Evolutionary conservation across 2,329 filamentous ascomycete species (phyloP).

Genomic region (Stemphylium vesicarium): DNA sequence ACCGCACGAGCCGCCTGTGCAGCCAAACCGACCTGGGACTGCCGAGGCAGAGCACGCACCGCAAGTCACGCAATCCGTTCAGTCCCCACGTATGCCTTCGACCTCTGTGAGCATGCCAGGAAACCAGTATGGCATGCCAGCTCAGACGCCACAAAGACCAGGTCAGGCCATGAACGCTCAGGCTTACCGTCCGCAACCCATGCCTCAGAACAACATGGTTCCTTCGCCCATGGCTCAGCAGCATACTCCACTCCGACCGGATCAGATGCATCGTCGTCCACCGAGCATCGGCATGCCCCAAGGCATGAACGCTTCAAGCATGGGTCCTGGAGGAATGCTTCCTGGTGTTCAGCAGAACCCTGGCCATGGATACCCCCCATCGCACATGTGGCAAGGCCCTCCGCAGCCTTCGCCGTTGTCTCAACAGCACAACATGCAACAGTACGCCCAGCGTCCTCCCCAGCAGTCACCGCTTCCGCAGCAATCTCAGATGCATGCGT

Average conservation of each 20-base stretch:
- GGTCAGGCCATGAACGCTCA: conserved; percentile 67
- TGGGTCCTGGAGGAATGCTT: conserved; percentile 49
- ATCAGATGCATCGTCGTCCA: conserved; percentile 71
- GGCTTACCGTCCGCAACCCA: conserved; percentile 73
- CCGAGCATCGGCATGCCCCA: conserved; percentile 56
- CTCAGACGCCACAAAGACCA: conserved; percentile 64
- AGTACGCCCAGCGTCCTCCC: conserved; percentile 52
- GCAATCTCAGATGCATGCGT: conserved; percentile 57
- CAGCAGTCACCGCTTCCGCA: conserved; percentile 55
- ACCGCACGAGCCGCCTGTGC: conserved; percentile 76
- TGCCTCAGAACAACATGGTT: conserved; percentile 73
- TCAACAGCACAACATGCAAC: conserved; percentile 54
- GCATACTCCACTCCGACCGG: conserved; percentile 64
- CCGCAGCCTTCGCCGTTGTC: conserved; percentile 57
- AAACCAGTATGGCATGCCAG: conserved; percentile 64
- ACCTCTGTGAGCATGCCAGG: conserved; percentile 62
- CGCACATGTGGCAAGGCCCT: conserved; percentile 58
- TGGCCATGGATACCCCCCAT: conserved; percentile 54
- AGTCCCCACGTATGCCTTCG: conserved; percentile 63
- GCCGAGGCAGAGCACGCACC: conserved; percentile 49
- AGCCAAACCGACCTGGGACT: conserved; percentile 52
- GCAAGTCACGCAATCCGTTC: conserved; percentile 53
- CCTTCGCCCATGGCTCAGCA: conserved; percentile 77
- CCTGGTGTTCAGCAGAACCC: conserved; percentile 49
- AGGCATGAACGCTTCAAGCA: conserved; percentile 30